A percentile compares a stretch with the other conserved stretches of the same genome.
phyloP scores from a whole-genome alignment of 169 alveolate genomes.

The Eimeria acervulina region DNA sequence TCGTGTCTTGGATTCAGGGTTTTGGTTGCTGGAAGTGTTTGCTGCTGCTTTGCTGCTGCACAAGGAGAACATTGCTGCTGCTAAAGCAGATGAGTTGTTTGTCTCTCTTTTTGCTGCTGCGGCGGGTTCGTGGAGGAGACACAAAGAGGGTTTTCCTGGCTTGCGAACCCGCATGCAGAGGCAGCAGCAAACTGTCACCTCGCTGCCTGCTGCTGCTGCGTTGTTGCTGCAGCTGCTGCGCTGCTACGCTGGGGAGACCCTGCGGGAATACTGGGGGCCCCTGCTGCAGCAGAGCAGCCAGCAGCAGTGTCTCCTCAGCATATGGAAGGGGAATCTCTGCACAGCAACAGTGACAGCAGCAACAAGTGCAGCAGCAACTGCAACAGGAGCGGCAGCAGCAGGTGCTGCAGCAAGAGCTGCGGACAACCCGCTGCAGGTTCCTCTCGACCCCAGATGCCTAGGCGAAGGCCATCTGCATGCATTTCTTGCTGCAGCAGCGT shows the following conservation, averaged over 20 bases:
- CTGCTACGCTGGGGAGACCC: constrained; percentile 20
- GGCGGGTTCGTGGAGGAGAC: background rate
- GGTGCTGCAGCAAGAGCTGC: background rate
- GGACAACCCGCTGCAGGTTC: background rate
- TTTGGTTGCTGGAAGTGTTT: constrained; percentile 30
- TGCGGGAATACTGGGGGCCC: background rate
- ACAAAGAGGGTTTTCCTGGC: background rate
- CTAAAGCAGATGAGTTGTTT: background rate
- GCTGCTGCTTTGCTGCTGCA: constrained; percentile 63
- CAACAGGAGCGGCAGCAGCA: background rate
- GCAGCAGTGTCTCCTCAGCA: background rate
- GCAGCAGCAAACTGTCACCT: background rate
- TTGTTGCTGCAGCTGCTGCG: constrained; percentile 41
- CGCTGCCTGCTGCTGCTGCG: constrained; percentile 46
- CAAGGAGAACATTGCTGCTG: background rate
- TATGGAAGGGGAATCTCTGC: constrained; percentile 1
- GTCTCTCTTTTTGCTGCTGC: constrained; percentile 20
- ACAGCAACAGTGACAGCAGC: background rate
- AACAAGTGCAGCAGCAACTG: background rate
- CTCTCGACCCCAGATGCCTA: constrained; percentile 5
- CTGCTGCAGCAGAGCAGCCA: constrained; percentile 8
- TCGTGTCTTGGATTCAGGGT: background rate
- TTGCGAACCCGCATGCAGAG: background rate
- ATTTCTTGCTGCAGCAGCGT: constrained; percentile 32
- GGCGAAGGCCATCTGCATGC: constrained; percentile 19